Evolutionary conservation across 805 yeast genomes (phyloP), one percentile per base, ranked within the genome.

Genomic region (Spathaspora gorwiae): DNA sequence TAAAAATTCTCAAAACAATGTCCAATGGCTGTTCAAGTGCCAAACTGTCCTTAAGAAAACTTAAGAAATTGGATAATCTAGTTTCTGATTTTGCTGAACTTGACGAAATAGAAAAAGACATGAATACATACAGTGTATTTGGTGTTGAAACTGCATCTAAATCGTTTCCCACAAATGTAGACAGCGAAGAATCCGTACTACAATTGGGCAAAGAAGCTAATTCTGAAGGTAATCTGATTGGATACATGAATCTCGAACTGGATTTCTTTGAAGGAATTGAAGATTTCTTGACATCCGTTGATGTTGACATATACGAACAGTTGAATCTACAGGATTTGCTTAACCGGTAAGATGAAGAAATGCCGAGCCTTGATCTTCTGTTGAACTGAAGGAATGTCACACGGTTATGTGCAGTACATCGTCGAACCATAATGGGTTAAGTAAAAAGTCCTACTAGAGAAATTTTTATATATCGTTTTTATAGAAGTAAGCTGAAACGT

Each of bases 1-100:
- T 52, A 26, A 44, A 44, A 15, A 50, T 52, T 12, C 42, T 52
- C 6, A 43, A 44, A 35, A 40, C 40, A n/a, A 37, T 52, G 27
- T 49, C 56, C 3, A 42, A 36, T 7, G 52, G 53, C 11, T 40
- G 50, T 32, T 40, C 52, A 15, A 51, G 54, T 40, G 54, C 54
- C 9, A 49, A 44, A 24, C 45, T 44, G 26, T 35, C 49, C 2
- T 39, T 46, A 11, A 35, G 29, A 14, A 46, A 39, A 30, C 33
- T 47, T 10, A 42, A 46, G 31, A 46, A 39, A 15, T 39, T 46
- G 27, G 46, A 46, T 26, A 39, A 31, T 29, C 35, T 46, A 40
- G 49, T 46, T 6, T 35, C 40, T 15, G 49, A 46, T 15, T 38
- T 38, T n/a, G 29, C 49, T 5, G 42, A 43, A 29, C 26, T 42